These are phyloP conservation scores for Marchantia polymorpha DNA, from an alignment of 225 moss, liverwort and hornwort genomes.

Conservation along the genomic window DNA sequence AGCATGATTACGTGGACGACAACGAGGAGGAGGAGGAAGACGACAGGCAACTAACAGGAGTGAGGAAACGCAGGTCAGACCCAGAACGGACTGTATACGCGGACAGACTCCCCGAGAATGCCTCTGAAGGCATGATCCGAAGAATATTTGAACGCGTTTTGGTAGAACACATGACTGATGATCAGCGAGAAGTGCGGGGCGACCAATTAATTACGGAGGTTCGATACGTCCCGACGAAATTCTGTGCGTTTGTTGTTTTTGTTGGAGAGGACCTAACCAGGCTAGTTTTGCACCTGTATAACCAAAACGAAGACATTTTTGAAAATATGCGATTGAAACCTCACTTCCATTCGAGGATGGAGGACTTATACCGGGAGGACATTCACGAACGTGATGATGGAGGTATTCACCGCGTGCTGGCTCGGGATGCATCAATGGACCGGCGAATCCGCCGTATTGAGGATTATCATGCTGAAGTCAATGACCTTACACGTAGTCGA, in stretches of 20 bases:
- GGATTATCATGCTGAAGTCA: constrained; percentile 32
- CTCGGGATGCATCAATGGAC: constrained; percentile 27
- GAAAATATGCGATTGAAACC: constrained; percentile 51
- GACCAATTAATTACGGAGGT: constrained; percentile 45
- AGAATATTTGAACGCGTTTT: constrained; percentile 48
- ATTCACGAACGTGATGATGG: constrained; percentile 38
- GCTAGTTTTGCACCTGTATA: constrained; percentile 47
- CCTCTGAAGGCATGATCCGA: constrained; percentile 42
- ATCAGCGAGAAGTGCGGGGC: constrained; percentile 36
- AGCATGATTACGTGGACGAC: constrained; percentile 36
- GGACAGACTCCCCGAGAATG: constrained; percentile 46
- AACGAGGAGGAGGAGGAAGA: constrained; percentile 45
- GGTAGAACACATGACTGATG: constrained; percentile 37
- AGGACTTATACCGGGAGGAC: constrained; percentile 46
- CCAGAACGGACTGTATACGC: constrained; percentile 52
- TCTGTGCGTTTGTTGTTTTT: constrained; percentile 48
- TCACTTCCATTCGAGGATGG: constrained; percentile 49
- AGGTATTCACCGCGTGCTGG: constrained; percentile 14
- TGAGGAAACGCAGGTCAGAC: constrained; percentile 45
- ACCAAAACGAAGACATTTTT: constrained; percentile 47
- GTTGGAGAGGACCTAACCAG: constrained; percentile 42
- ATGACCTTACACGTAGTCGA: constrained; percentile 22
- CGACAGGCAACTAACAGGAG: constrained; percentile 30
- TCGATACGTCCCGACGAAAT: constrained; percentile 45
- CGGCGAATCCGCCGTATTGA: constrained; percentile 28